Conservation (phyloP, 768 basidiomycete genomes). For the Amylocystis lapponica region DNA sequence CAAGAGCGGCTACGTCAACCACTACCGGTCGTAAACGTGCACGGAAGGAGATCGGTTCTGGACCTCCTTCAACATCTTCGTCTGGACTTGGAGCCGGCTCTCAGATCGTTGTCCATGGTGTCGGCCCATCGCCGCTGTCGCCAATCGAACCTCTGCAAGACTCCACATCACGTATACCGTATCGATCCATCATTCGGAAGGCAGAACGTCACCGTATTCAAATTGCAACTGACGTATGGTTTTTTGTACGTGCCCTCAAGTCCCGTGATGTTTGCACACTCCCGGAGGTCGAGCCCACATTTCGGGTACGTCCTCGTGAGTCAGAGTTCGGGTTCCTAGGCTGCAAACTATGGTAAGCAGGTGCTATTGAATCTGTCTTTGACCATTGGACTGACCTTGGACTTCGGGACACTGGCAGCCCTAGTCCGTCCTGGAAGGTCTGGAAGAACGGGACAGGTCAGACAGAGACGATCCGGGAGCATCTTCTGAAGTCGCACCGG, state of each 20-base stretch:
- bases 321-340: background rate
- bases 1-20: too few relatives aligned
- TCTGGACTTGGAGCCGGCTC: too few relatives aligned
- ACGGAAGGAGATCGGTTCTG: too few relatives aligned
- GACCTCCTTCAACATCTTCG: too few relatives aligned
- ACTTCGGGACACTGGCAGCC: too few relatives aligned
- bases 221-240: background rate
- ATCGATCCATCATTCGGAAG: too few relatives aligned
- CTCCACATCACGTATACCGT: too few relatives aligned
- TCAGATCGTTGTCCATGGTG: too few relatives aligned
- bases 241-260: background rate
- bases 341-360: background rate
- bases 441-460: conserved; percentile 16
- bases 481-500: background rate
- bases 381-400: background rate
- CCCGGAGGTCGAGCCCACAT: background rate
- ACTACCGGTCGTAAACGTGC: too few relatives aligned
- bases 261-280: background rate
- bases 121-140: too few relatives aligned
- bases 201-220: too few relatives aligned
- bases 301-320: background rate
- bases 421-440: conserved; percentile 4
- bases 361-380: background rate
- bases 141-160: too few relatives aligned
- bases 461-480: conserved; percentile 8